Base-by-base conservation (phyloP, 2,329 filamentous ascomycete species). In the Cladosporium sp. region DNA sequence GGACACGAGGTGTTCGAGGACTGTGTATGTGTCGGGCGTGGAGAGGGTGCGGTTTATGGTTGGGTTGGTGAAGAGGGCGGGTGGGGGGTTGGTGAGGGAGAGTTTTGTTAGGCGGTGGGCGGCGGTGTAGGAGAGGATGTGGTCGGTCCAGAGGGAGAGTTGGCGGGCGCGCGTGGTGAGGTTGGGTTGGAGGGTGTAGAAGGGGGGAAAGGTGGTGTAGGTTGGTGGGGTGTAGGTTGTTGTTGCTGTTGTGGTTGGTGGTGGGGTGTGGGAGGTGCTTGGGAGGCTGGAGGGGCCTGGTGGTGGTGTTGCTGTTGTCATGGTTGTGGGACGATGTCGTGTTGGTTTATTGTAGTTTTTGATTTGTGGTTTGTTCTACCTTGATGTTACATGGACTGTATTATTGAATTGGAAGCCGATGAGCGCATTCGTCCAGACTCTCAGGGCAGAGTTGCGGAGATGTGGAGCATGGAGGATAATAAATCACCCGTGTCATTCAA, bases 171-270 rank as follows among this genome's bases (percentile, higher is more conserved):
- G 84, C 8, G 86, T 92, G 25, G 79, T 78, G 54, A 82, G 75
- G 72, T 88, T 88, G 30, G 84, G 80, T 69, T 93, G 88, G 49
- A 82, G 82, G 50, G 86, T 90, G 80, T 87, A 93, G 83, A 93
- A 91, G 64, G 88, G 84, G 0, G 88, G 88, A 74, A 89, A 92
- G 72, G 75, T 73, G 77, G 90, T 86, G 67, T 74, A 72, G 8
- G 70, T 63, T 30, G 73, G 72, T 57, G 72, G 72, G 52, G 53
- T 48, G 65, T 73, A 75, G 57, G 53, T 41, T 32, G 48, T 49
- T 19, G 58, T 20, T n/a, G 50, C 29, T 13, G 27, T 42, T 38
- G 45, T 51, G n/a, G 53, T 40, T 38, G 49, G 29, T 22, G 51
- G 39, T 36, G 52, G 38, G 29, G 52, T 12, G 27, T 20, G 38